A percentile compares a stretch with the other conserved stretches of the same genome.
phyloP scores from a whole-genome alignment of 768 basidiomycete species.

The Pilatotrama ljubarskyi region DNA sequence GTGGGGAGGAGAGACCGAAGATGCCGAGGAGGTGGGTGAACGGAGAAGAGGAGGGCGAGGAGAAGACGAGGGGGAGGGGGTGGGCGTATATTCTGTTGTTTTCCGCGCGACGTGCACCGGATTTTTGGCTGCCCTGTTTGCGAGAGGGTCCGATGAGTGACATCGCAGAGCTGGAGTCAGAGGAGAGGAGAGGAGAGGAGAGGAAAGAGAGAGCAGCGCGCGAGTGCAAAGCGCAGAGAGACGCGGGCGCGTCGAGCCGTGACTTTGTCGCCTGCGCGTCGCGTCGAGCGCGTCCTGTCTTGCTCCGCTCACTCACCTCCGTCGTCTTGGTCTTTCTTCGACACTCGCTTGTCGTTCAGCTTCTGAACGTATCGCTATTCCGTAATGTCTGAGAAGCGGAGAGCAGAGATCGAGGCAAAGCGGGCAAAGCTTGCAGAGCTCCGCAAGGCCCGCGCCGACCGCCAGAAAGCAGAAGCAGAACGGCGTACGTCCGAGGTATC shows the following conservation, averaged over 20 bases:
- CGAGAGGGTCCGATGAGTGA: slow-evolving; percentile 45
- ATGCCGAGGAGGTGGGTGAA: slow-evolving; percentile 44
- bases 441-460: slow-evolving; percentile 71
- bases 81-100: slow-evolving; percentile 69
- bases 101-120: slow-evolving; percentile 55
- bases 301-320: background rate
- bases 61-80: slow-evolving; percentile 63
- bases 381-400: slow-evolving; percentile 59
- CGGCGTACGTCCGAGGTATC: slow-evolving; percentile 25
- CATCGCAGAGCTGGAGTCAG: slow-evolving; percentile 35
- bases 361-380: no score
- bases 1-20: slow-evolving; percentile 47
- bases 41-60: slow-evolving; percentile 31
- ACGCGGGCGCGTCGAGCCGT: slow-evolving; percentile 7
- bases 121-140: slow-evolving; percentile 41
- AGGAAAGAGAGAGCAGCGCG: background rate
- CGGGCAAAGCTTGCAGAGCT: slow-evolving; percentile 84
- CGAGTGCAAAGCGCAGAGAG: background rate
- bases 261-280: slow-evolving; percentile 12
- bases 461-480: slow-evolving; percentile 57
- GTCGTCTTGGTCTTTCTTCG: background rate
- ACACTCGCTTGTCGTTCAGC: no score
- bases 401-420: slow-evolving; percentile 91
- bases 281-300: background rate
- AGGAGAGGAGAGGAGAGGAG: no score